phyloP scores from a whole-genome alignment of 768 basidiomycete genomes.

The Lenzites betulinus region DNA sequence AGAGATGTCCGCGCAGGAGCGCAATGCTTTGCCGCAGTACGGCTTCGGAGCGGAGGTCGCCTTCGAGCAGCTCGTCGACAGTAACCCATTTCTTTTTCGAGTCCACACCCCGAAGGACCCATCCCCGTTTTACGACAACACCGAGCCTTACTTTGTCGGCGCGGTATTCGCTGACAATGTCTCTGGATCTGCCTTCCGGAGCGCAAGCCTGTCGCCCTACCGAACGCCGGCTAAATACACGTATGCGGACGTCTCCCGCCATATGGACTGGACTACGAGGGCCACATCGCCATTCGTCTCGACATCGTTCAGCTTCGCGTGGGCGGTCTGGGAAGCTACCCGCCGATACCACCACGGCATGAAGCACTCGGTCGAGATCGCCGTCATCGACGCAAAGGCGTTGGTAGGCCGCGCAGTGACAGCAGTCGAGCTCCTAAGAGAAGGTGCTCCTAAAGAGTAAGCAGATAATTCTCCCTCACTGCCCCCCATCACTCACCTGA shows the following conservation, averaged over 20 bases:
- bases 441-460: slow-evolving; percentile 56
- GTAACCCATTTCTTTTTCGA: slow-evolving; percentile 78
- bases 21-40: slow-evolving; percentile 60
- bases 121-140: slow-evolving; percentile 51
- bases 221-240: slow-evolving; percentile 37
- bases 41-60: slow-evolving; percentile 66
- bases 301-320: slow-evolving; percentile 77
- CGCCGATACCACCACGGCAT: slow-evolving; percentile 70
- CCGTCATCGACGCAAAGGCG: slow-evolving; percentile 70
- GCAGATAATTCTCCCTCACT: slow-evolving; percentile 23
- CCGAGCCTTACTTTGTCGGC: slow-evolving; percentile 69
- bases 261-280: slow-evolving; percentile 81
- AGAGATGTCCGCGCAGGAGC: slow-evolving; percentile 22
- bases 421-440: slow-evolving; percentile 61
- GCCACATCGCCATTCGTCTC: slow-evolving; percentile 70
- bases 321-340: slow-evolving; percentile 83
- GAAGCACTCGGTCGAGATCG: slow-evolving; percentile 78
- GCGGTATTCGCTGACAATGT: slow-evolving; percentile 56
- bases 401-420: slow-evolving; percentile 61
- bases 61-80: slow-evolving; percentile 60
- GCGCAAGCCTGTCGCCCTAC: slow-evolving; percentile 27
- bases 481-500: neutral
- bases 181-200: slow-evolving; percentile 24
- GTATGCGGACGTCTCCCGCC: slow-evolving; percentile 64
- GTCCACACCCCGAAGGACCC: slow-evolving; percentile 73